Evolutionary conservation across 805 yeast species (phyloP).

Genomic region (Jamesozyma hellenica): DNA sequence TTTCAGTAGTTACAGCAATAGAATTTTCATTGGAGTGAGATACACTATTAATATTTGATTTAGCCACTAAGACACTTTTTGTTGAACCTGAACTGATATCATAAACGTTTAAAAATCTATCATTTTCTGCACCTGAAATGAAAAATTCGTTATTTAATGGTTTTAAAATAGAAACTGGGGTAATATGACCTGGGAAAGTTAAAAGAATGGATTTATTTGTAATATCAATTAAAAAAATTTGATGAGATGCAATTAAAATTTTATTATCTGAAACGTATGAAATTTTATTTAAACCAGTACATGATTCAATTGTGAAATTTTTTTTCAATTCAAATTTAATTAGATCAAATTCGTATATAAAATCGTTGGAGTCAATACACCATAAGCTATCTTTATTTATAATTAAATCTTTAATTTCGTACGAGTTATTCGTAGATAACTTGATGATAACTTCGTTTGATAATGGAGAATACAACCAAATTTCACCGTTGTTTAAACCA

Average conservation of each 20-base stretch:
- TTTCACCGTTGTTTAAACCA: constrained; percentile 55
- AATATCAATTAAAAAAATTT: constrained; percentile 45
- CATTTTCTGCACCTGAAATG: constrained; percentile 65
- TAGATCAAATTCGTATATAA: constrained; percentile 54
- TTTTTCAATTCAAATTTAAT: constrained; percentile 33
- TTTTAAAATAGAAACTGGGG: constrained; percentile 46
- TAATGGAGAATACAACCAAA: constrained; percentile 58
- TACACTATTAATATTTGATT: constrained; percentile 45
- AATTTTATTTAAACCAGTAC: constrained; percentile 24
- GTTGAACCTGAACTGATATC: constrained; percentile 30
- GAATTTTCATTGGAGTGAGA: constrained; percentile 27
- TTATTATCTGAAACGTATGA: constrained; percentile 17
- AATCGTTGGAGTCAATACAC: constrained; percentile 51
- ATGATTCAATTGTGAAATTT: constrained; percentile 34
- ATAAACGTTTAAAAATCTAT: constrained; percentile 70
- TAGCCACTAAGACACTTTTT: constrained; percentile 56
- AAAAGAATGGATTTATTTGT: constrained; percentile 32
- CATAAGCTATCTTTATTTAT: constrained; percentile 35
- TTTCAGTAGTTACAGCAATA: constrained; percentile 52
- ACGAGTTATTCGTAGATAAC: constrained; percentile 37
- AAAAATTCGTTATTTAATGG: constrained; percentile 35
- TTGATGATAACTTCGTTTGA: constrained; percentile 47
- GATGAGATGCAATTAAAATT: constrained; percentile 57
- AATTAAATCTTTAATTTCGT: constrained; percentile 42
- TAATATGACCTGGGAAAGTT: constrained; percentile 68